phyloP scores from a whole-genome alignment of 768 basidiomycete genomes.

The Rhodotorula diobovata region DNA sequence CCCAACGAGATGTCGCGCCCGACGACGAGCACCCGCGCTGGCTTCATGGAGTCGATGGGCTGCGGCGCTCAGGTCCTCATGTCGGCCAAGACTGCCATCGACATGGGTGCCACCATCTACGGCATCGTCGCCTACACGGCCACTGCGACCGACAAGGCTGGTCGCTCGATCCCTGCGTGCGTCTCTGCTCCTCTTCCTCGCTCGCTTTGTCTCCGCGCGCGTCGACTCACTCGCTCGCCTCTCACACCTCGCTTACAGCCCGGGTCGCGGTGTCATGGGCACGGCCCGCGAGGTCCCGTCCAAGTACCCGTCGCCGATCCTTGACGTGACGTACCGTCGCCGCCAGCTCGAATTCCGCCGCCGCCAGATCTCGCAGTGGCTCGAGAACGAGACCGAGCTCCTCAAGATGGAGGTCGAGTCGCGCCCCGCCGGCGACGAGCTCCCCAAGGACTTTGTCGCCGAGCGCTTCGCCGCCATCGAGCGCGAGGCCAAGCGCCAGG shows the following conservation, averaged over 20 bases:
- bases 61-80: slow-evolving; percentile 96
- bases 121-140: slow-evolving; percentile 83
- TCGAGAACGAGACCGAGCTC: slow-evolving; percentile 77
- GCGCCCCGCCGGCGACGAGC: slow-evolving; percentile 50
- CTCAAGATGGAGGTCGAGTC: slow-evolving; percentile 70
- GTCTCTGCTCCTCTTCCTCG: background rate
- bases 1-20: slow-evolving; percentile 99
- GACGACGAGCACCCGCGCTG: slow-evolving; percentile 89
- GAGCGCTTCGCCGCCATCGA: slow-evolving; percentile 78
- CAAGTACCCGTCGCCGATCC: slow-evolving; percentile 70
- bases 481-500: slow-evolving; percentile 81
- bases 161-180: slow-evolving; percentile 84
- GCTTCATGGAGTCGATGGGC: slow-evolving; percentile 92
- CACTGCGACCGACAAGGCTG: slow-evolving; percentile 96
- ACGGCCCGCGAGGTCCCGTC: slow-evolving; percentile 75
- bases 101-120: slow-evolving; percentile 87
- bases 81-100: slow-evolving; percentile 91
- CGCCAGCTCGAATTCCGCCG: slow-evolving; percentile 95
- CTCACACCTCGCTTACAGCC: slow-evolving; percentile 46
- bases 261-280: slow-evolving; percentile 84
- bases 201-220: too few species aligned
- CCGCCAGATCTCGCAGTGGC: slow-evolving; percentile 90
- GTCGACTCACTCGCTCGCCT: background rate
- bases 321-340: slow-evolving; percentile 80
- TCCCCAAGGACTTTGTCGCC: slow-evolving; percentile 67